phyloP scores from a whole-genome alignment of 2,329 filamentous ascomycete species.

The Botrytis aclada region DNA sequence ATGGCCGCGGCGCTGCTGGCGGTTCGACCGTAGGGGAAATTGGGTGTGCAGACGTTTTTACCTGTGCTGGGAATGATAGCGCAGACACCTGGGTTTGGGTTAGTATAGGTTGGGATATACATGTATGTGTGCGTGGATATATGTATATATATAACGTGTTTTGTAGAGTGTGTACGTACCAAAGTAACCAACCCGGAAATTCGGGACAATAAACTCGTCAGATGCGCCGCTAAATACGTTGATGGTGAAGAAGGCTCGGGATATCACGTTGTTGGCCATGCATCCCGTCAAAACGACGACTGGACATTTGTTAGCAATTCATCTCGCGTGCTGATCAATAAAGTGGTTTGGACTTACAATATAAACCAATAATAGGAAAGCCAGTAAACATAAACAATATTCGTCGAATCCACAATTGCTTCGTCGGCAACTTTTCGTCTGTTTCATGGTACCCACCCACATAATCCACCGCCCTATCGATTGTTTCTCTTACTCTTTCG shows the following conservation, averaged over 20 bases:
- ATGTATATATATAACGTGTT: background rate
- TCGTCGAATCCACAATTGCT: slow-evolving; percentile 2
- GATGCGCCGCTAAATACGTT: slow-evolving; percentile 1
- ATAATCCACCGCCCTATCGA: slow-evolving; percentile 5
- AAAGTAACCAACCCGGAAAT: slow-evolving; percentile 12
- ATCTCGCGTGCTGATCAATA: background rate
- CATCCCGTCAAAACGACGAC: slow-evolving; percentile 7
- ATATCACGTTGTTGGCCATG: background rate
- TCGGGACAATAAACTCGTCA: slow-evolving; percentile 7
- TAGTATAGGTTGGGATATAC: background rate
- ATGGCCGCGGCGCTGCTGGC: background rate
- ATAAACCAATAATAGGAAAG: background rate
- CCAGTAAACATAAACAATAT: background rate
- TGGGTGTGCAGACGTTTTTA: background rate
- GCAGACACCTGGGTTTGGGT: background rate
- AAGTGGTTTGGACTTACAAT: background rate
- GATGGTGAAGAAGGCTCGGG: slow-evolving; percentile 5
- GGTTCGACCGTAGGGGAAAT: background rate
- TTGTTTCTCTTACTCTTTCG: slow-evolving; percentile 6
- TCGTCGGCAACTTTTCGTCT: background rate
- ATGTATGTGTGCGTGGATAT: background rate
- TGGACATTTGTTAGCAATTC: background rate
- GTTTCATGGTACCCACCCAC: background rate
- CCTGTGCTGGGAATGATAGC: slow-evolving; percentile 2
- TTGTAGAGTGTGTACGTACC: background rate